Evolutionary conservation across 1,139 yeast species (phyloP).

Genomic region (Yamadazyma dendronema): DNA sequence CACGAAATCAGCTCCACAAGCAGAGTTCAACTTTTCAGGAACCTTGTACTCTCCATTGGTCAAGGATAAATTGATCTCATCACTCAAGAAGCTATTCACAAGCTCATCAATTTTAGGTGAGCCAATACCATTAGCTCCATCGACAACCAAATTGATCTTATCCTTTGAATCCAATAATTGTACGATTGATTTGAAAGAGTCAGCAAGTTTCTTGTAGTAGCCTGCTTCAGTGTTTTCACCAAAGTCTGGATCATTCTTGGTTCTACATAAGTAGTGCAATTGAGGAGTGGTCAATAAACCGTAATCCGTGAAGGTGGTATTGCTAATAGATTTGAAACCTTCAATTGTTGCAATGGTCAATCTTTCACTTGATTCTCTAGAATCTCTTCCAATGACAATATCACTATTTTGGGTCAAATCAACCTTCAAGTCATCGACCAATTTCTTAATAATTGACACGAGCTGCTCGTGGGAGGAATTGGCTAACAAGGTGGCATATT

Average conservation of each 20-base stretch:
- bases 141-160: constrained; percentile 58
- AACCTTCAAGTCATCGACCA: constrained; percentile 36
- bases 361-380: constrained; percentile 74
- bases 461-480: constrained; percentile 53
- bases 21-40: constrained; percentile 63
- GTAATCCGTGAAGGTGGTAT: constrained; percentile 50
- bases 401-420: constrained; percentile 36
- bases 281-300: constrained; percentile 91
- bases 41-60: constrained; percentile 59
- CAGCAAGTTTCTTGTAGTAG: constrained; percentile 64
- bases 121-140: constrained; percentile 95
- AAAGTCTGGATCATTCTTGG: constrained; percentile 60
- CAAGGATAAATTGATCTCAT: constrained; percentile 42
- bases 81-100: constrained; percentile 39
- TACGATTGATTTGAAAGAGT: constrained; percentile 34
- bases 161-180: constrained; percentile 20
- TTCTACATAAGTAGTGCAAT: constrained; percentile 81
- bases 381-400: constrained; percentile 64
- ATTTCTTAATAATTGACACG: constrained; percentile 21
- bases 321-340: constrained; percentile 54
- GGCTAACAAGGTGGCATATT: constrained; percentile 75
- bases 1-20: constrained; percentile 95
- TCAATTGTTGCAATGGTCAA: constrained; percentile 64
- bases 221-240: constrained; percentile 69
- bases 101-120: constrained; percentile 68